phyloP scores from a whole-genome alignment of 495 filamentous ascomycete genomes.

The Lophiotrema nucula region DNA sequence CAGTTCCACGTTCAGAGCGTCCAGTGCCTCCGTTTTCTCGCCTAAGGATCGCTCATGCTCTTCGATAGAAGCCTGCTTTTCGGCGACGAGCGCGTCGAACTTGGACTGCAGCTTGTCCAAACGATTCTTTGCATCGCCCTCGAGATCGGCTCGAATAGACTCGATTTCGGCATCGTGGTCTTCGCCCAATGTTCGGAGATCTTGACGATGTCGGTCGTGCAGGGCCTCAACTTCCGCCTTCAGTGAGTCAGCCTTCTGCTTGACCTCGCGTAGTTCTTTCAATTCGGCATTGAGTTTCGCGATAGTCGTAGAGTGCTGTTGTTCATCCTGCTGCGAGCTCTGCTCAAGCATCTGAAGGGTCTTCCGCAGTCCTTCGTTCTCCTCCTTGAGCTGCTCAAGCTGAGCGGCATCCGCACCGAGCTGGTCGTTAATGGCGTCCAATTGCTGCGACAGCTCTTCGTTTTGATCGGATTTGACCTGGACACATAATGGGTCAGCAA shows the following conservation, averaged over 20 bases:
- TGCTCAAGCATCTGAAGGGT: constrained; percentile 29
- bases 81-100: constrained; percentile 17
- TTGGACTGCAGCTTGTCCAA: constrained; percentile 26
- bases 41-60: constrained; percentile 6
- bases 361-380: constrained; percentile 27
- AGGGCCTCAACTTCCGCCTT: constrained; percentile 20
- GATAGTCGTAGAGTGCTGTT: constrained; percentile 17
- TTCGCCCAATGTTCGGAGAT: constrained; percentile 23
- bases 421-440: constrained; percentile 31
- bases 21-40: constrained; percentile 10
- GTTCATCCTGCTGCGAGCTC: constrained; percentile 15
- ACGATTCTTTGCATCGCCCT: constrained; percentile 31
- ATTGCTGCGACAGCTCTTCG: constrained; percentile 29
- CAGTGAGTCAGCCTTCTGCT: constrained; percentile 9
- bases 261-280: constrained; percentile 16
- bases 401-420: constrained; percentile 19
- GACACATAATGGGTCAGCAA: too few relatives aligned
- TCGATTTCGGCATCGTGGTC: constrained; percentile 33
- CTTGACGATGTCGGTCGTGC: constrained; percentile 16
- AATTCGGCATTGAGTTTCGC: constrained; percentile 19
- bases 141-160: constrained; percentile 29
- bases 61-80: constrained; percentile 10
- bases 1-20: constrained; percentile 5
- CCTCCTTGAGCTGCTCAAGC: constrained; percentile 18
- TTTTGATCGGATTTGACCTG: constrained; percentile 23